These are phyloP conservation scores for Colletotrichum caudatum DNA, from an alignment of 2,329 filamentous ascomycete species.

Conservation along the genomic window DNA sequence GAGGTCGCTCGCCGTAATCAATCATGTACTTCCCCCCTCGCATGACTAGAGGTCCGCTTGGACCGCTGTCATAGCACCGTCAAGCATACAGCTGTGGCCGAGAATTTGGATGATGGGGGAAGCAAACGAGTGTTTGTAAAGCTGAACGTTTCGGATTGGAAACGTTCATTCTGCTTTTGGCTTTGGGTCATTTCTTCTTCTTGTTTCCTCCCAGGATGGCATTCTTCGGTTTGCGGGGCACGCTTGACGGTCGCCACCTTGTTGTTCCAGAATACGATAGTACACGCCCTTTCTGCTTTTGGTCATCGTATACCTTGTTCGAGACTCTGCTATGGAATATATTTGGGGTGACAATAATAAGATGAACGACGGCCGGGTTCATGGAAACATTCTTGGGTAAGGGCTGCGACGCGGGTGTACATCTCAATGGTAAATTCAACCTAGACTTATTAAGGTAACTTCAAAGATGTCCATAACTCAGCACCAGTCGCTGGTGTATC, in stretches of 20 bases:
- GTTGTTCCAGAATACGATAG: neutral
- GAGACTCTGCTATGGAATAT: slow-evolving; percentile 4
- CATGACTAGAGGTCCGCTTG: slow-evolving; percentile 30
- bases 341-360: neutral
- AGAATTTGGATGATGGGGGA: slow-evolving; percentile 16
- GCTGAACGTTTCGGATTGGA: slow-evolving; percentile 35
- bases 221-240: slow-evolving; percentile 20
- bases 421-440: neutral
- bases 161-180: slow-evolving; percentile 11
- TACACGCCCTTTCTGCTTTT: neutral
- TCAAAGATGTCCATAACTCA: neutral
- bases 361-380: slow-evolving; percentile 16
- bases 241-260: slow-evolving; percentile 3
- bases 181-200: neutral
- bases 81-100: slow-evolving; percentile 17
- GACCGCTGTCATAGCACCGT: slow-evolving; percentile 28
- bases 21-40: neutral
- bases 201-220: slow-evolving; percentile 3
- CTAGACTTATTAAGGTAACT: neutral
- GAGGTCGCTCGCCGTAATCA: neutral
- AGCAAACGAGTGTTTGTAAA: neutral
- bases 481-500: neutral
- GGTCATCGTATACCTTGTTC: neutral
- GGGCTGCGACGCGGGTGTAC: neutral
- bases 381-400: neutral